A percentile compares a stretch with the other conserved stretches of the same genome.
These are phyloP conservation scores for Solanum chilense DNA, from an alignment of 257 asterid species.

Conservation along the genomic window DNA sequence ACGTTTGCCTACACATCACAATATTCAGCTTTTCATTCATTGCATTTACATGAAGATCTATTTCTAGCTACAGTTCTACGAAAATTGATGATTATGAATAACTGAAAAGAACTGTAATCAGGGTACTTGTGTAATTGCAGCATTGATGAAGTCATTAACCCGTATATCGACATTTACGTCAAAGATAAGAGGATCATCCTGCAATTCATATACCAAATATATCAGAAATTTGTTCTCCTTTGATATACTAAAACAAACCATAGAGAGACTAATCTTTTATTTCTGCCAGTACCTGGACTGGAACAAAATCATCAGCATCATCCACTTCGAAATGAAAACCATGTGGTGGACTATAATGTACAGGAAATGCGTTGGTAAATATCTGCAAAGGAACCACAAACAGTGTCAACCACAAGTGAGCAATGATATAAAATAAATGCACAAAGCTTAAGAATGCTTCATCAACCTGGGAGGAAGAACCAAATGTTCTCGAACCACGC, in stretches of 20 bases:
- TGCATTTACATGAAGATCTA: background rate
- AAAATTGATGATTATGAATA: background rate
- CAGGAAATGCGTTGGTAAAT: conserved; percentile 72
- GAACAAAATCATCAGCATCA: conserved; percentile 16
- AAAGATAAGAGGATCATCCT: conserved; percentile 68
- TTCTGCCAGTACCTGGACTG: conserved; percentile 54
- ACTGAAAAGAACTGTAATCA: background rate
- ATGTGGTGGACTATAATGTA: conserved; percentile 66
- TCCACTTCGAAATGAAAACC: conserved; percentile 70
- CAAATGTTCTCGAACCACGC: conserved; percentile 82
- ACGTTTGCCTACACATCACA: conserved; percentile 57
- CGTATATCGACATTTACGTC: conserved; percentile 57
- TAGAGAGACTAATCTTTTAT: background rate
- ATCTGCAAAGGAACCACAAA: conserved; percentile 33
- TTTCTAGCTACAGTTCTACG: background rate
- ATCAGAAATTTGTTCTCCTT: background rate
- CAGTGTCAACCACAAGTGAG: conserved; percentile 1
- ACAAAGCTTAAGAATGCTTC: background rate
- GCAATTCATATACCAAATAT: conserved; percentile 10
- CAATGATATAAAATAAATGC: background rate
- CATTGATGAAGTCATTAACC: conserved; percentile 56
- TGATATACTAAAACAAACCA: background rate
- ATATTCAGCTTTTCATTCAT: background rate
- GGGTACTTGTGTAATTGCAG: conserved; percentile 62
- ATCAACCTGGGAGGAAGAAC: conserved; percentile 57